Percentiles rank a stretch among this genome's conserved stretches.
phyloP scores from a whole-genome alignment of 73 alveolate species.

The Tetrahymena elliotti region DNA sequence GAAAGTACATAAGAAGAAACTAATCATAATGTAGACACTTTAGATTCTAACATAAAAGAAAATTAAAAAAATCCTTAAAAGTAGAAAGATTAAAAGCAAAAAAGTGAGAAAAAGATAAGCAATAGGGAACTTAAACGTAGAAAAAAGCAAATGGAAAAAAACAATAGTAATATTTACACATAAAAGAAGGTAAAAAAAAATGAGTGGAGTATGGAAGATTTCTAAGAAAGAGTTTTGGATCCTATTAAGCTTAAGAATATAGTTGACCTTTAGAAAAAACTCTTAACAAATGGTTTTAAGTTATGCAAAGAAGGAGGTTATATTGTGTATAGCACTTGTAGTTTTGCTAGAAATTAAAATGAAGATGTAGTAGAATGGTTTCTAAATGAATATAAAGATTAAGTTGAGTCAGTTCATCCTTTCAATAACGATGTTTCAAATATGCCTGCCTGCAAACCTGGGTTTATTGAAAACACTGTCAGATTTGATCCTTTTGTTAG shows the following conservation, averaged over 20 bases:
- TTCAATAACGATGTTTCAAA: background rate
- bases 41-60: background rate
- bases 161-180: constrained; percentile 10
- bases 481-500: constrained; percentile 15
- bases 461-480: constrained; percentile 5
- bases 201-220: constrained; percentile 27
- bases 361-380: constrained; percentile 31
- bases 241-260: constrained; percentile 2
- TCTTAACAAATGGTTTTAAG: constrained; percentile 33
- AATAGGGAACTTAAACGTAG: background rate
- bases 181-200: constrained; percentile 1
- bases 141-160: constrained; percentile 6
- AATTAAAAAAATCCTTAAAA: background rate
- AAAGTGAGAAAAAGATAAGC: background rate
- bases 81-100: background rate
- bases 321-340: constrained; percentile 38
- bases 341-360: constrained; percentile 31
- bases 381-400: background rate
- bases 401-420: background rate
- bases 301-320: constrained; percentile 16
- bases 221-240: constrained; percentile 19
- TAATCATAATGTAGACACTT: background rate
- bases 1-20: background rate
- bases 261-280: background rate
- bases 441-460: constrained; percentile 9